These are phyloP conservation scores for Decorospora gaudefroyi DNA, from an alignment of 2,329 filamentous ascomycete species.

Conservation along the genomic window DNA sequence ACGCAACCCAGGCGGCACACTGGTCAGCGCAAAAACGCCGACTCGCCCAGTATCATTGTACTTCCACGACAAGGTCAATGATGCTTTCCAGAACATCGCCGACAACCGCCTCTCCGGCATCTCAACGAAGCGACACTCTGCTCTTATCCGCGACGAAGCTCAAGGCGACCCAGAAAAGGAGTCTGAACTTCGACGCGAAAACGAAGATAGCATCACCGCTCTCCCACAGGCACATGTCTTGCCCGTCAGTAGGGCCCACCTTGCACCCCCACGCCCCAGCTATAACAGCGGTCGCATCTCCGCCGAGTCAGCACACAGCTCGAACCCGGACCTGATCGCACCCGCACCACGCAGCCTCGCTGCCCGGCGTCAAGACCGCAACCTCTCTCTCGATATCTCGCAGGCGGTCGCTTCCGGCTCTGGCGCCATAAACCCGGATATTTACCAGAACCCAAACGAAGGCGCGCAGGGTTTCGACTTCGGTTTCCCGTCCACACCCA, in stretches of 20 bases:
- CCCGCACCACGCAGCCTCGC: constrained; percentile 39
- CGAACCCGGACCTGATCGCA: constrained; percentile 35
- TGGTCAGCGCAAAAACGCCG: constrained; percentile 58
- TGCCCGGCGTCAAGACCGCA: constrained; percentile 50
- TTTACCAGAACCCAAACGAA: constrained; percentile 36
- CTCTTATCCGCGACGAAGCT: constrained; percentile 79
- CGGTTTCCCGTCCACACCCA: constrained; percentile 81
- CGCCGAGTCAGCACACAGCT: constrained; percentile 25
- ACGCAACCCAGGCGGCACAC: constrained; percentile 54
- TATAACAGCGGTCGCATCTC: constrained; percentile 25
- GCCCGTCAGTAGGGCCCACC: constrained; percentile 46
- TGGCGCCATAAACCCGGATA: constrained; percentile 51
- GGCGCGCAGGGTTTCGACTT: constrained; percentile 51
- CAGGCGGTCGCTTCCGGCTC: constrained; percentile 42
- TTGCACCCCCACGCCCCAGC: constrained; percentile 44
- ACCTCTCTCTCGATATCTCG: constrained; percentile 52
- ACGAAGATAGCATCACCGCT: constrained; percentile 82
- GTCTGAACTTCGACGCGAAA: constrained; percentile 75
- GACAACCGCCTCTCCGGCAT: constrained; percentile 63
- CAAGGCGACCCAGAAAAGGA: constrained; percentile 78
- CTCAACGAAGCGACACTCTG: constrained; percentile 69
- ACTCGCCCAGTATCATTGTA: constrained; percentile 69
- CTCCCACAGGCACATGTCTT: constrained; percentile 64
- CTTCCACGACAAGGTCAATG: constrained; percentile 85
- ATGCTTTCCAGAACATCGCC: constrained; percentile 83